Evolutionary conservation across 2,329 filamentous ascomycete species (phyloP), one percentile per base, ranked within the genome.

Genomic region (Phaeosphaeriaceae sp.): DNA sequence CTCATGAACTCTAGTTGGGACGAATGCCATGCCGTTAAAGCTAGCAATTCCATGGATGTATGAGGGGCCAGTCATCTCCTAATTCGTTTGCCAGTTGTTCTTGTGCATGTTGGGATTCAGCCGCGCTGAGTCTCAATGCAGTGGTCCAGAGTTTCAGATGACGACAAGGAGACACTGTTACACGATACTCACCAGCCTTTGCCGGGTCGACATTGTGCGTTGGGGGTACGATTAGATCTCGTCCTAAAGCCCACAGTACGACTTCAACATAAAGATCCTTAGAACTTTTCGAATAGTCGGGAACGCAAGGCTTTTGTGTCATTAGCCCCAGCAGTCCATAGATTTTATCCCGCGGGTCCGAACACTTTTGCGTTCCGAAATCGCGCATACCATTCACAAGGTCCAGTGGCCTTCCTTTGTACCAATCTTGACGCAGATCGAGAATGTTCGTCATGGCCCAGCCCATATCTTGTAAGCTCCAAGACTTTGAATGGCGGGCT

Each of bases 301-400:
- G 21, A 10, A 22, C 7, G 25, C 22, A n/a, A 19, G 46, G 46
- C n/a, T 25, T 25, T n/a, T 42, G 36, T 3, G 25, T 11, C 21
- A 51, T n/a, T 17, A 51, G 19, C 19, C 48, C 48, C 13, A 51
- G 20, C 19, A 51, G 20, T 17, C 33, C 48, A 24, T 51, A 51
- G 7, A 51, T 25, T 15, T 42, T 51, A 9, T 51, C 48, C 20
- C 33, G 15, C 15, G 48, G 19, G n/a, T 51, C 40, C 6, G 48
- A 51, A 21, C 48, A 51, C 17, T 51, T 24, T 27, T 42, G 31
- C 31, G 17, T 13, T 21, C 22, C 13, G 24, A 41, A 41, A 31
- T 51, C 17, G 15, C 25, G 20, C 20, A 51, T 21, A 7, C 20
- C 19, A n/a, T 21, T 13, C 17, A 24, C 17, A 21, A 51, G 31